Percentiles rank a stretch among this genome's conserved stretches.
Evolutionary conservation across 2,329 filamentous ascomycete species (phyloP).

Genomic region (Pseudogymnoascus sp.): DNA sequence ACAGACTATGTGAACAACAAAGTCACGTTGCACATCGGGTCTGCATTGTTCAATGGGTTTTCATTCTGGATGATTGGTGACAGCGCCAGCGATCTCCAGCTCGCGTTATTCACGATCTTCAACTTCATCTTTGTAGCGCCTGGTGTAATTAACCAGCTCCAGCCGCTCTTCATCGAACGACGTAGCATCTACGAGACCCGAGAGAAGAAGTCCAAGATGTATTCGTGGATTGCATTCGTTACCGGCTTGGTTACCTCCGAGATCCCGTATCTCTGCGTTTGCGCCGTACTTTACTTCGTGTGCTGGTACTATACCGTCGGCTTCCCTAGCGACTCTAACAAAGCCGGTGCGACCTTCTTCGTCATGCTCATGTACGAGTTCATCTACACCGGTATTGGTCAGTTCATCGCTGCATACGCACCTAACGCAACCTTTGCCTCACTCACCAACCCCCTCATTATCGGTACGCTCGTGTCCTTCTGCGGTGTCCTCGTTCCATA

Average conservation of each 20-base stretch:
- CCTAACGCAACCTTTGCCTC: conserved; percentile 54
- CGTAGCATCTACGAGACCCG: conserved; percentile 51
- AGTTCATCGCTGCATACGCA: conserved; percentile 55
- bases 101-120: conserved; percentile 53
- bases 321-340: conserved; percentile 4
- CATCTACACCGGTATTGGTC: conserved; percentile 53
- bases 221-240: conserved; percentile 53
- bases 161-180: conserved; percentile 50
- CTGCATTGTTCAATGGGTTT: conserved; percentile 54
- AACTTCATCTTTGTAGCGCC: conserved; percentile 58
- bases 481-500: conserved; percentile 71
- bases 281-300: conserved; percentile 38
- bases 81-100: conserved; percentile 43
- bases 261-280: conserved; percentile 39
- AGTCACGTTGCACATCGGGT: conserved; percentile 44
- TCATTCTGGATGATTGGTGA: conserved; percentile 54
- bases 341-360: conserved; percentile 46
- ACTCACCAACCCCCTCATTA: conserved; percentile 48
- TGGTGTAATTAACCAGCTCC: conserved; percentile 50
- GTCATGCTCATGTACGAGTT: conserved; percentile 55
- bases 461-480: conserved; percentile 62
- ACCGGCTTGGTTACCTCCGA: conserved; percentile 44
- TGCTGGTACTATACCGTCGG: conserved; percentile 56
- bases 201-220: conserved; percentile 56
- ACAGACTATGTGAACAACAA: conserved; percentile 44